Percentiles rank a stretch among this genome's conserved stretches.
Conservation (phyloP, 1,284 basidiomycete species). For the Malassezia japonica region DNA sequence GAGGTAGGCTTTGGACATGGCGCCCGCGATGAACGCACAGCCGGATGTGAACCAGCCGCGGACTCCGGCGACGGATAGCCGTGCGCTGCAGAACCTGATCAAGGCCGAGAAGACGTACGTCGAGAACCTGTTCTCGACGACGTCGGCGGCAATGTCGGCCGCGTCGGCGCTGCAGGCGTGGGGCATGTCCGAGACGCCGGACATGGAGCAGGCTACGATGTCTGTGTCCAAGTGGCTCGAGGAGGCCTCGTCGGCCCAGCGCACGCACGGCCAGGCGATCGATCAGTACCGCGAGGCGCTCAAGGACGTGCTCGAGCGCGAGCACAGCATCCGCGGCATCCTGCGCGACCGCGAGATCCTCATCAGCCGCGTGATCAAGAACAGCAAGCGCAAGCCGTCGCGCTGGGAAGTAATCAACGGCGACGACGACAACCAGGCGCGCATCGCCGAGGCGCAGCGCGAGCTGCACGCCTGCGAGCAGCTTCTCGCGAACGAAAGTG, state of each 20-base stretch:
- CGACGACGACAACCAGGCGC: slow-evolving; percentile 42
- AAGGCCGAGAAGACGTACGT: slow-evolving; percentile 49
- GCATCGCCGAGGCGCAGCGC: slow-evolving; percentile 47
- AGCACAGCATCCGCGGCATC: slow-evolving; percentile 48
- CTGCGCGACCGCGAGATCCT: slow-evolving; percentile 51
- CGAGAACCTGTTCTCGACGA: slow-evolving; percentile 29
- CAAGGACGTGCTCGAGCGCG: slow-evolving; percentile 50
- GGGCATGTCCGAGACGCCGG: slow-evolving; percentile 49
- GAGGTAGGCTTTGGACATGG: background rate
- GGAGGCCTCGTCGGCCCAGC: slow-evolving; percentile 45
- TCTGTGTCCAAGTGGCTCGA: slow-evolving; percentile 45
- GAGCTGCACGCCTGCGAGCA: slow-evolving; percentile 50
- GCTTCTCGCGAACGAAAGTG: slow-evolving; percentile 47
- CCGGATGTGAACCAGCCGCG: slow-evolving; percentile 29
- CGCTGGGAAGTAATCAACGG: slow-evolving; percentile 29
- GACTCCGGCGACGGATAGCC: slow-evolving; percentile 44
- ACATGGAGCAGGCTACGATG: slow-evolving; percentile 45
- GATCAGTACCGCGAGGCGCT: slow-evolving; percentile 49
- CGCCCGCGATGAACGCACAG: slow-evolving; percentile 20
- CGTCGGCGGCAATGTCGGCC: slow-evolving; percentile 32
- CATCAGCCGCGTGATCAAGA: slow-evolving; percentile 49
- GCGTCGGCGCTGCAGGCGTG: slow-evolving; percentile 49
- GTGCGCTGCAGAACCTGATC: slow-evolving; percentile 49
- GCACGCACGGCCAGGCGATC: slow-evolving; percentile 48
- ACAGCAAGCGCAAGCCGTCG: slow-evolving; percentile 41